Conservation (phyloP, 129 eudicot species). For the Chrysanthemum seticuspe region DNA sequence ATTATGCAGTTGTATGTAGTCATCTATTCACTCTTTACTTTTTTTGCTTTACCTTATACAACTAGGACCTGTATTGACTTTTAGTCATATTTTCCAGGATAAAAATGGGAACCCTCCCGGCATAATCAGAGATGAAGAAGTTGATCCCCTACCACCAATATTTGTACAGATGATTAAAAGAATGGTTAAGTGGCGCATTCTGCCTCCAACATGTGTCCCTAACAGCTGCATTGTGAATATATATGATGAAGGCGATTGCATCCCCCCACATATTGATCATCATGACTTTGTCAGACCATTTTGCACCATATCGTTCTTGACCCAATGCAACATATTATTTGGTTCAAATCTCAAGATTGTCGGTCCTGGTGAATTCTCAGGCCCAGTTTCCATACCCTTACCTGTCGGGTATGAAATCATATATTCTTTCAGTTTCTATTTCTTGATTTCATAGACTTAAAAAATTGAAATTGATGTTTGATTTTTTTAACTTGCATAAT, state of each 20-base stretch:
- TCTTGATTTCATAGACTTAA: not conserved
- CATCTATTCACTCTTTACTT: not conserved
- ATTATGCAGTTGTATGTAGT: slow-evolving; percentile 59
- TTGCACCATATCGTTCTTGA: slow-evolving; percentile 67
- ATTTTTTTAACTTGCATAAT: slow-evolving; percentile 6
- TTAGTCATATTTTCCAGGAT: slow-evolving; percentile 40
- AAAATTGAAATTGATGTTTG: slow-evolving; percentile 14
- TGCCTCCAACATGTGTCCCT: slow-evolving; percentile 64
- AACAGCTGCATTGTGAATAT: slow-evolving; percentile 74
- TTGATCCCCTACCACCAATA: slow-evolving; percentile 60
- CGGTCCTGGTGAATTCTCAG: slow-evolving; percentile 68
- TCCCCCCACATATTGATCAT: slow-evolving; percentile 80
- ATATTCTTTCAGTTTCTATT: not conserved
- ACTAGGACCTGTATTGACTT: not conserved
- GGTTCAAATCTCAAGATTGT: slow-evolving; percentile 52
- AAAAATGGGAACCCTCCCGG: slow-evolving; percentile 76
- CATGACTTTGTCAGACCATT: slow-evolving; percentile 72
- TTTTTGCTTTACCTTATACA: not conserved
- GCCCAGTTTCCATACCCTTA: slow-evolving; percentile 59
- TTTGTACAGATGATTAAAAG: slow-evolving; percentile 55
- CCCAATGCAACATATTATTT: slow-evolving; percentile 65
- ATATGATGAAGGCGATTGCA: slow-evolving; percentile 73
- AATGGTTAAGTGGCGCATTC: slow-evolving; percentile 66
- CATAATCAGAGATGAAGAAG: slow-evolving; percentile 61
- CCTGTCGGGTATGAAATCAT: slow-evolving; percentile 51